Percentiles rank a stretch among this genome's conserved stretches.
phyloP scores from a whole-genome alignment of 2,329 filamentous ascomycete genomes.

The Pyrenochaeta sp. region DNA sequence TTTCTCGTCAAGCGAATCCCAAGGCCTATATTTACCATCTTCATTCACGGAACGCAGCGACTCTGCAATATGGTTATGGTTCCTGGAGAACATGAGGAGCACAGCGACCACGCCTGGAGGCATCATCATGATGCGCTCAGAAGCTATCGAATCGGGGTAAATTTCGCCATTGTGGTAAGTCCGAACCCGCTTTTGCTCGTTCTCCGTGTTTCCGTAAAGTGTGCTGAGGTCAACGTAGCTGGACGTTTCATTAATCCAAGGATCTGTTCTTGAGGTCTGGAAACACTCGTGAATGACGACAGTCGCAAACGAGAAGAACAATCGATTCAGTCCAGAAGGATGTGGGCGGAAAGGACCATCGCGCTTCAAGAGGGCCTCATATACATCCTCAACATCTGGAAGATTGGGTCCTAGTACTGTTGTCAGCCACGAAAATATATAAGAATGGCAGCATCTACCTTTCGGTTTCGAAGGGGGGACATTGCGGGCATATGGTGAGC shows the following conservation, averaged over 20 bases:
- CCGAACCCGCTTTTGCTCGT: constrained; percentile 70
- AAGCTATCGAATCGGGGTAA: constrained; percentile 73
- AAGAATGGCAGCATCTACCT: constrained; percentile 41
- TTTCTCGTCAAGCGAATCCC: constrained; percentile 65
- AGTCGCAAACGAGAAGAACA: constrained; percentile 76
- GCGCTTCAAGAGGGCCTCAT: constrained; percentile 71
- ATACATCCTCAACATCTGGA: constrained; percentile 71
- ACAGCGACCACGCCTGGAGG: constrained; percentile 73
- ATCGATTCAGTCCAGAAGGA: constrained; percentile 73
- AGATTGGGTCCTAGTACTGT: constrained; percentile 47
- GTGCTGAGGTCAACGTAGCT: constrained; percentile 78
- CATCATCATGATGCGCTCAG: constrained; percentile 70
- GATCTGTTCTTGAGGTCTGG: constrained; percentile 68
- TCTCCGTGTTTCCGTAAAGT: constrained; percentile 72
- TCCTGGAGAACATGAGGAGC: constrained; percentile 72
- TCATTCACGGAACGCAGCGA: constrained; percentile 85
- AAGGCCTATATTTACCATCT: constrained; percentile 74
- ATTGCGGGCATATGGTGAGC: constrained; percentile 64
- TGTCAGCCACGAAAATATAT: constrained; percentile 48
- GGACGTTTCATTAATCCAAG: constrained; percentile 70
- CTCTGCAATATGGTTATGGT: constrained; percentile 84
- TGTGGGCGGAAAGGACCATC: constrained; percentile 67
- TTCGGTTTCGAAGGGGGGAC: constrained; percentile 63
- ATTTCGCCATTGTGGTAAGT: constrained; percentile 71
- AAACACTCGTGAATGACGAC: constrained; percentile 70